Percentiles rank a stretch among this genome's conserved stretches.
phyloP scores from a whole-genome alignment of 306 rosid species.

The Gynostemma pentaphyllum region DNA sequence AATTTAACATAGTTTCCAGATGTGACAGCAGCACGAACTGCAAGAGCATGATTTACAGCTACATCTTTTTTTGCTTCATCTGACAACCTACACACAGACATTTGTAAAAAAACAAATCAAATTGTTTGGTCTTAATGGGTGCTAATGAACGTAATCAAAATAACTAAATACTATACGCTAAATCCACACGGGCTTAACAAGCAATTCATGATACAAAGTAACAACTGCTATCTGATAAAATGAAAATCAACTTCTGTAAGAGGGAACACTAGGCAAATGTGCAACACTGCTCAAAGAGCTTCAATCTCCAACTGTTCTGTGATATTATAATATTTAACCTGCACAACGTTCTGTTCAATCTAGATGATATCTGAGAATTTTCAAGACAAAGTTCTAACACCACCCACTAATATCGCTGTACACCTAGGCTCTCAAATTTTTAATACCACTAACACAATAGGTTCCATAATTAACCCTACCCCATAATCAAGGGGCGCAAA shows the following conservation, averaged over 20 bases:
- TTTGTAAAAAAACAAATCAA: no score
- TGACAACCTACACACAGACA: constrained; percentile 48
- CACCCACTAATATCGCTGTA: no score
- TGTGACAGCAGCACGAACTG: constrained; percentile 89
- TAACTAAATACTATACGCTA: neutral
- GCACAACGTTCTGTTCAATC: no score
- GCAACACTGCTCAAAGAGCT: neutral
- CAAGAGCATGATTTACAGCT: constrained; percentile 88
- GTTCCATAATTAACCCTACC: no score
- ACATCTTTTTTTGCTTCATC: constrained; percentile 56
- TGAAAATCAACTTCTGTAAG: neutral
- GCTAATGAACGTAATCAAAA: neutral
- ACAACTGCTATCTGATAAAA: neutral
- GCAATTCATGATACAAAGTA: neutral
- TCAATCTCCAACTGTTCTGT: neutral
- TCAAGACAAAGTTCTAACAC: no score
- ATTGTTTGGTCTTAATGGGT: neutral
- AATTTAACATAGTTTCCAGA: constrained; percentile 74
- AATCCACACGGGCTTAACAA: neutral
- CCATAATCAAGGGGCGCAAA: no score
- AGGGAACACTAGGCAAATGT: neutral
- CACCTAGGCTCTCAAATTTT: no score
- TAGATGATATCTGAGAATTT: no score
- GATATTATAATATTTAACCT: neutral
- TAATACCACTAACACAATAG: no score